phyloP scores from a whole-genome alignment of 352 stramenopile genomes.

The Phytophthora sp. region DNA sequence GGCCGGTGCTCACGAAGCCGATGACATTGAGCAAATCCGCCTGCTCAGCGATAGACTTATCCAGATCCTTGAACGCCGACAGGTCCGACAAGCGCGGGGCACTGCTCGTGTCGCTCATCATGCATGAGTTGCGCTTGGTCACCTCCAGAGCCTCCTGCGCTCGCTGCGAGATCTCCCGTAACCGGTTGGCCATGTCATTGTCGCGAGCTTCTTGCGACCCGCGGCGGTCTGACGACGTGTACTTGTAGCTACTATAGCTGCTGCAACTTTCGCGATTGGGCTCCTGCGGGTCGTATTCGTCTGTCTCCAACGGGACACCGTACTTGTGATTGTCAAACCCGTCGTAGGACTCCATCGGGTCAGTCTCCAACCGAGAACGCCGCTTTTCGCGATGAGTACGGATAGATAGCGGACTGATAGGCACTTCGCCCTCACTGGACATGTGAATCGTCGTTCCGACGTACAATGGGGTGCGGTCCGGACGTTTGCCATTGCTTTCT shows the following conservation, averaged over 20 bases:
- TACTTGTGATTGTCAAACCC: conserved; percentile 57
- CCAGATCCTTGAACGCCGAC: conserved; percentile 66
- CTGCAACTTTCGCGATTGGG: conserved; percentile 28
- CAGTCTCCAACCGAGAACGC: conserved; percentile 60
- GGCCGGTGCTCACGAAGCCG: conserved; percentile 73
- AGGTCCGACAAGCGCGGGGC: conserved; percentile 69
- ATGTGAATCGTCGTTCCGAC: conserved; percentile 41
- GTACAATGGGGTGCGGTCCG: conserved; percentile 30
- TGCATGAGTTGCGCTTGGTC: conserved; percentile 72
- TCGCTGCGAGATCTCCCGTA: conserved; percentile 69
- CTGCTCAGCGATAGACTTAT: conserved; percentile 78
- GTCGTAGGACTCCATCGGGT: conserved; percentile 73
- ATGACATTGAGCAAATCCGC: conserved; percentile 80
- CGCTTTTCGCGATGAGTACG: conserved; percentile 46
- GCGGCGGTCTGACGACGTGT: conserved; percentile 33
- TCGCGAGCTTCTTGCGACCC: conserved; percentile 51
- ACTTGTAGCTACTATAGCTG: conserved; percentile 38
- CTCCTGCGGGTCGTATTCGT: conserved; percentile 39
- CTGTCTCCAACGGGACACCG: conserved; percentile 44
- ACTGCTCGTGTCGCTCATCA: conserved; percentile 82
- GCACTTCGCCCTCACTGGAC: conserved; percentile 54
- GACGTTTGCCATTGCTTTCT: conserved; percentile 17
- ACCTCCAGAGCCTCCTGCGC: conserved; percentile 70
- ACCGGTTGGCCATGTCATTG: conserved; percentile 56
- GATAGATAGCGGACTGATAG: conserved; percentile 64